These are phyloP conservation scores for Sarocladium brachiariae DNA, from an alignment of 2,329 filamentous ascomycete species.

Conservation along the genomic window DNA sequence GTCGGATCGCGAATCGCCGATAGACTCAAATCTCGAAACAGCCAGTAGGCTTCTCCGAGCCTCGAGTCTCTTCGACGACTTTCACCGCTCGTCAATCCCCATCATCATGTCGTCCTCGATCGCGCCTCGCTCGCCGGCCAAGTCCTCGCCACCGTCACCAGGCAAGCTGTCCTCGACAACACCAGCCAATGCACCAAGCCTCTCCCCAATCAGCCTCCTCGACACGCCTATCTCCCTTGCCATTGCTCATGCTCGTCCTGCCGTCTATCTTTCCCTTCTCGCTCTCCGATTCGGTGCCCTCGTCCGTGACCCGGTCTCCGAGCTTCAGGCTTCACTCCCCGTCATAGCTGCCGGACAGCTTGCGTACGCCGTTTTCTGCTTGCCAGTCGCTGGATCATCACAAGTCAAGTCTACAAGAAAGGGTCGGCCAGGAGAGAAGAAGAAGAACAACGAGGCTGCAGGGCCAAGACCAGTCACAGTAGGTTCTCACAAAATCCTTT, in stretches of 20 bases:
- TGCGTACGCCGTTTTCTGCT: slow-evolving; percentile 53
- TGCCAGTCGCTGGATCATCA: slow-evolving; percentile 52
- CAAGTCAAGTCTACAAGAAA: slow-evolving; percentile 35
- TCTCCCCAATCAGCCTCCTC: slow-evolving; percentile 31
- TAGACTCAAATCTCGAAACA: too few species aligned
- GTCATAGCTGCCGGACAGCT: slow-evolving; percentile 59
- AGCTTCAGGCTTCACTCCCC: slow-evolving; percentile 55
- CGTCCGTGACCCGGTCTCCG: slow-evolving; percentile 61
- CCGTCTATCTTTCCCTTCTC: slow-evolving; percentile 58
- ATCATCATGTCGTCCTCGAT: neutral
- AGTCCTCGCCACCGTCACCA: neutral
- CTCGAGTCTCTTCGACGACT: too few species aligned
- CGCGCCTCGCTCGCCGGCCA: neutral
- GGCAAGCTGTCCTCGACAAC: neutral
- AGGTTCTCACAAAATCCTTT: slow-evolving; percentile 19
- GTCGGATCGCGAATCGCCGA: too few species aligned
- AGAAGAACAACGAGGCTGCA: slow-evolving; percentile 34
- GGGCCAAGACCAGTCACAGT: slow-evolving; percentile 41
- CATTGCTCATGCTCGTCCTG: slow-evolving; percentile 61
- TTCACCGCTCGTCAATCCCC: too few species aligned
- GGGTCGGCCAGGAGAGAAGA: slow-evolving; percentile 45
- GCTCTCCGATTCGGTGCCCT: slow-evolving; percentile 57
- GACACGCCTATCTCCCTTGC: slow-evolving; percentile 33
- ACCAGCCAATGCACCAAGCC: slow-evolving; percentile 12
- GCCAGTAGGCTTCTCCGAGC: too few species aligned